Base-by-base conservation (phyloP, 352 stramenopile genomes). In the Aphanomyces astaci region DNA sequence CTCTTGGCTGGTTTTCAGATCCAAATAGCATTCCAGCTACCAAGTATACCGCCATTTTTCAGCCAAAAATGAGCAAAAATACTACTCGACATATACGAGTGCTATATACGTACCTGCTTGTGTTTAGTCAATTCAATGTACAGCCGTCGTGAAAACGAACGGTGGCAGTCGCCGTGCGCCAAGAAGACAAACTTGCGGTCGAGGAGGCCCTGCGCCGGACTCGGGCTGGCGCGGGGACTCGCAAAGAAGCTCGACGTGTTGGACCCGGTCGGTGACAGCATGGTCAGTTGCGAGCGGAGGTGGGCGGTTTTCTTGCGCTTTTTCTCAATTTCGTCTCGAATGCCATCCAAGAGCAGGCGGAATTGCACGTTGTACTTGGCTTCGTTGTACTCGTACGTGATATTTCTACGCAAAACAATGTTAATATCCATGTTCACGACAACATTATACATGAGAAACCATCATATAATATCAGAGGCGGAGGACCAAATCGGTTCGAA, bases 281-380 rank as follows among this genome's bases (percentile, higher is more conserved):
- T 51, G 11, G 64, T 54, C 3, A 43, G n/a, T 39, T 60, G 17
- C 15, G 49, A 31, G 24, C 59, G 28, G 40, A 70, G 1, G 5
- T 36, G 7, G 10, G 46, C 56, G 10, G 31, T 32, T 46, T 45
- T 40, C 39, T 67, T 72, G 10, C 66, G 46, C 24, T 57, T 69
- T 72, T 92, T 94, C 57, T 93, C 85, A 62, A 92, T 90, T 64
- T 90, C 82, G 54, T 93, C 85, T 10, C 85, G 83, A 66, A 93
- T 77, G 0, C 85, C 85, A 30, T 93, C 85, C 4, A 93, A 64
- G 5, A 93, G 64, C 53, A 90, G 78, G 0, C 80, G 82, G 40
- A 90, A 63, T 59, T 93, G 81, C 11, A 76, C 76, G 67, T 86
- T 78, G 76, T 90, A 93, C 10, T 73, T 76, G 0, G 81, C 72